Conservation (phyloP, 148 eudicot genomes). For the Vaccinium macrocarpon region DNA sequence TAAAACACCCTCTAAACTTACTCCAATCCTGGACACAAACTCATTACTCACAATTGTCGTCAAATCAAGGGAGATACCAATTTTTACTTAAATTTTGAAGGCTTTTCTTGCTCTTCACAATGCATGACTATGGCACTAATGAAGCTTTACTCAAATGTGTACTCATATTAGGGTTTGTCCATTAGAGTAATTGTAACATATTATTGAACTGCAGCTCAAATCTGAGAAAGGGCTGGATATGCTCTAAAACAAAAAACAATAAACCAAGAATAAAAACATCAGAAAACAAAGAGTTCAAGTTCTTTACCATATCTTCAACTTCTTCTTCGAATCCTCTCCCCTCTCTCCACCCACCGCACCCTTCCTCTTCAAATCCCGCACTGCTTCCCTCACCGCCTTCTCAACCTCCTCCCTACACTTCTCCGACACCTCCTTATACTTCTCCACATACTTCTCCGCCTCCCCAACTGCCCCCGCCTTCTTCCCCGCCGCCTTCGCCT, state of each 20-base stretch:
- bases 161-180: too few species aligned
- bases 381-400: conserved; percentile 77
- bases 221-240: too few species aligned
- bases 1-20: too few species aligned
- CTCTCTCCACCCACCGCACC: conserved; percentile 14
- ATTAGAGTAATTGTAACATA: too few species aligned
- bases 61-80: too few species aligned
- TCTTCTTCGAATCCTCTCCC: conserved; percentile 54
- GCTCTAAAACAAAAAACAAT: not conserved
- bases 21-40: too few species aligned
- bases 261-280: not conserved
- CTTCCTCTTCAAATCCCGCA: conserved; percentile 47
- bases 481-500: conserved; percentile 49
- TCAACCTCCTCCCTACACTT: conserved; percentile 78
- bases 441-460: conserved; percentile 73
- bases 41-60: too few species aligned
- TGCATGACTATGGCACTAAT: too few species aligned
- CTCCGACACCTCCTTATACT: conserved; percentile 68
- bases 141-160: too few species aligned
- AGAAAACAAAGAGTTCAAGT: not conserved
- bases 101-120: too few species aligned
- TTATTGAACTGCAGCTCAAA: too few species aligned
- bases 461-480: conserved; percentile 42
- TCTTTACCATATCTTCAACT: conserved; percentile 76
- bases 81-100: too few species aligned